phyloP scores from a whole-genome alignment of 768 basidiomycete genomes.

The Termitomyces sp. region DNA sequence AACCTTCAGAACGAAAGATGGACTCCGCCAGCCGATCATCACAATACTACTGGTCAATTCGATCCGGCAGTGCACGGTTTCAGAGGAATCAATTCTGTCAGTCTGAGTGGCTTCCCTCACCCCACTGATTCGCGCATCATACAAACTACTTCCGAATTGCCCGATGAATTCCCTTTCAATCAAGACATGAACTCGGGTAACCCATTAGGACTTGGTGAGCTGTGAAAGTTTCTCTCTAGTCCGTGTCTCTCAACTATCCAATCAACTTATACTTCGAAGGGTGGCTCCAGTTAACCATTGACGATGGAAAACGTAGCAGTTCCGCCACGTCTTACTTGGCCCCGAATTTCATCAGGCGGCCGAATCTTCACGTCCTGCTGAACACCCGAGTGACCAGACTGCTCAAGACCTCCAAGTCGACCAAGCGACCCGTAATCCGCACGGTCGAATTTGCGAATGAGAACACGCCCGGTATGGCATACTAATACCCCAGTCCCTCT shows the following conservation, averaged over 20 bases:
- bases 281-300: slow-evolving; percentile 11
- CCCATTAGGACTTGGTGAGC: slow-evolving; percentile 34
- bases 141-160: slow-evolving; percentile 26
- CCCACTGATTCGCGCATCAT: slow-evolving; percentile 28
- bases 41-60: slow-evolving; percentile 27
- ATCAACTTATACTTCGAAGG: slow-evolving; percentile 5
- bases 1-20: slow-evolving; percentile 22
- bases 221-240: not conserved
- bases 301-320: slow-evolving; percentile 8
- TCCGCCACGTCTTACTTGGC: slow-evolving; percentile 7
- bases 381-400: slow-evolving; percentile 20
- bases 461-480: not conserved
- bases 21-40: slow-evolving; percentile 14
- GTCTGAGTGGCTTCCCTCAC: slow-evolving; percentile 18
- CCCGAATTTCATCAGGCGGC: slow-evolving; percentile 14
- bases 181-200: slow-evolving; percentile 38
- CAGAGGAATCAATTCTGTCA: slow-evolving; percentile 22
- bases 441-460: slow-evolving; percentile 3
- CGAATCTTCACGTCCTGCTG: slow-evolving; percentile 22
- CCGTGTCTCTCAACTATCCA: not conserved
- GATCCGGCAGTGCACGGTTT: slow-evolving; percentile 18
- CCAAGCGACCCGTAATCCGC: not conserved
- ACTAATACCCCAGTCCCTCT: not conserved
- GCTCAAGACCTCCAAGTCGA: slow-evolving; percentile 4
- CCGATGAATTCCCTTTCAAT: slow-evolving; percentile 33